A percentile compares a stretch with the other conserved stretches of the same genome.
These are phyloP conservation scores for Nicotiana paniculata DNA, from an alignment of 257 asterid species.

Conservation along the genomic window DNA sequence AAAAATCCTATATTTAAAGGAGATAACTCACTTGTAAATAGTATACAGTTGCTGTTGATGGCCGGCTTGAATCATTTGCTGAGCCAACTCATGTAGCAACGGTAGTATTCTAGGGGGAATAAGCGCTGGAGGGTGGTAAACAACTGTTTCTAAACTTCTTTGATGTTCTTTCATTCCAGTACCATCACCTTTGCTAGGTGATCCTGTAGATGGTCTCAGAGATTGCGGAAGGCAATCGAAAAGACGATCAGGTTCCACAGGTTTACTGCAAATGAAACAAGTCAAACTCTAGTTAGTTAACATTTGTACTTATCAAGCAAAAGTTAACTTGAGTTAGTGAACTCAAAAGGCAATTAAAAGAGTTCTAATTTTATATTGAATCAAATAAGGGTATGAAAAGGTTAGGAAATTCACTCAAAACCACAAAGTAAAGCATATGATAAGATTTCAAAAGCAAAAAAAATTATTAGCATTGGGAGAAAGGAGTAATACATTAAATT, in stretches of 20 bases:
- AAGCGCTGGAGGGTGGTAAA: constrained; percentile 65
- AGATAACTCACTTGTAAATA: constrained; percentile 49
- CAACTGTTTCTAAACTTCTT: constrained; percentile 48
- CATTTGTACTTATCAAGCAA: background rate
- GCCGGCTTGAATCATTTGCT: constrained; percentile 80
- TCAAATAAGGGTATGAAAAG: background rate
- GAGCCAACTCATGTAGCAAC: constrained; percentile 55
- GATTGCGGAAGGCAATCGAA: constrained; percentile 86
- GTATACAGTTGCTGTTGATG: constrained; percentile 62
- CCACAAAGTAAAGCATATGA: background rate
- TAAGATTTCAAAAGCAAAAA: background rate
- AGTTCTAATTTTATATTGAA: background rate
- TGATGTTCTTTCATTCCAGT: constrained; percentile 44
- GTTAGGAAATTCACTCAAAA: background rate
- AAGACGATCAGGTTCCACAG: constrained; percentile 86
- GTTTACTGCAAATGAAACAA: constrained; percentile 63
- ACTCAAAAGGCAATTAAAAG: background rate
- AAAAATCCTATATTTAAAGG: background rate
- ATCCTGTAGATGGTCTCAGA: constrained; percentile 57
- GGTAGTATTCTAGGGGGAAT: constrained; percentile 79
- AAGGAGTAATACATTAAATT: background rate
- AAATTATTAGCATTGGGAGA: background rate
- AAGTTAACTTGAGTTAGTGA: background rate
- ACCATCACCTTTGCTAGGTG: constrained; percentile 51
- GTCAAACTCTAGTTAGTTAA: background rate